Base-by-base conservation (phyloP, 1,284 basidiomycete genomes). In the Melanopsichium pennsylvanicum region DNA sequence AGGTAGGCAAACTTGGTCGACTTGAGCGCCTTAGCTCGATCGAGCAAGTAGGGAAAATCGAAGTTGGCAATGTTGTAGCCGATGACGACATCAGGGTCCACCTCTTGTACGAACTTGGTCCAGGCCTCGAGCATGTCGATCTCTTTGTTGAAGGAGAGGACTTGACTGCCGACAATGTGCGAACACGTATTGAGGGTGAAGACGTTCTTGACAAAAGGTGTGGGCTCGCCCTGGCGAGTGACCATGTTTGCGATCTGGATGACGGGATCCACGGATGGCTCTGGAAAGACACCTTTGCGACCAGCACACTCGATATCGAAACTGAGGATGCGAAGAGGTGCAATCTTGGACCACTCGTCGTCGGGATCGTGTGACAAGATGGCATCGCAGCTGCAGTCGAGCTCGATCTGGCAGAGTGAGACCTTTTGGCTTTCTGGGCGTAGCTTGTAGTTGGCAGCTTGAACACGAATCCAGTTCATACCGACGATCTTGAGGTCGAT, bases 191-290 rank as follows among this genome's bases (percentile, higher is more conserved):
- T 79, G 58, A 81, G 71, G 3, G 79, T 81, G 25, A 80, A 80
- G 31, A 81, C 71, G 51, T 79, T 80, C 60, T 78, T 78, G 54
- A 81, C 70, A 39, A 81, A 81, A 2, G 79, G 79, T 12, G 64
- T 55, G 8, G 61, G 56, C 42, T 80, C 79, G 38, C 79, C 79
- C 39, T 81, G 79, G n/a, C 79, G 70, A 16, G 79, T 81, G 43
- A 81, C 79, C 79, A 81, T 81, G 47, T 72, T 74, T 23, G 78
- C 79, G 40, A 81, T 81, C 54, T 81, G 79, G 47, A 81, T 81
- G 60, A 81, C 79, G 5, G 79, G 79, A 35, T 81, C 79, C 18
- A 75, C 34, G 11, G 61, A 49, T 2, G 79, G 63, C 21, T 81
- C 78, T 5, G 79, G 79, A 38, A 81, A 81, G 41, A 81, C 62